Evolutionary conservation across 768 basidiomycete species (phyloP).

Genomic region (Trametes cinnabarina): DNA sequence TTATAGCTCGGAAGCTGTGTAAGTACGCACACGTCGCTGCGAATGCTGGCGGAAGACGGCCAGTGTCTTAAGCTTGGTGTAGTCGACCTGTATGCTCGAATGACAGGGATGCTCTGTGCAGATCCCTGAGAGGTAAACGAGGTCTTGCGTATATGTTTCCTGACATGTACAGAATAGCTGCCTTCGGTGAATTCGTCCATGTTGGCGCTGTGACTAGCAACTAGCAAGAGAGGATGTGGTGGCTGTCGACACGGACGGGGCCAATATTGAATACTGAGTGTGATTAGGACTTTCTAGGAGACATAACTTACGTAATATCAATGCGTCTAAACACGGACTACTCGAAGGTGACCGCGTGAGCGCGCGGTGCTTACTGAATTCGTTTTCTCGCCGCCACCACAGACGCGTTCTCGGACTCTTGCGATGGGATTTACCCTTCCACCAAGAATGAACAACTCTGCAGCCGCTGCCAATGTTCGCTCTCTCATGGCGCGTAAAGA

Average conservation of each 20-base stretch:
- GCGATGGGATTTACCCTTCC: constrained; percentile 49
- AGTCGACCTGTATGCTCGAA: constrained; percentile 14
- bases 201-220: not conserved
- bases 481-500: constrained; percentile 68
- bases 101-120: constrained; percentile 9
- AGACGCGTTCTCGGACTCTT: not conserved
- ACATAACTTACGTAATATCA: no score
- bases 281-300: no score
- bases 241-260: not conserved
- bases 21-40: constrained; percentile 23
- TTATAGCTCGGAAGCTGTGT: not conserved
- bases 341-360: not conserved
- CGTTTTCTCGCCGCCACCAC: not conserved
- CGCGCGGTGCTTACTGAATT: not conserved
- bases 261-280: not conserved
- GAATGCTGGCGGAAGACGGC: constrained; percentile 17
- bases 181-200: constrained; percentile 19
- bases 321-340: no score
- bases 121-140: constrained; percentile 20
- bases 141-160: constrained; percentile 3
- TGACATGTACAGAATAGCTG: constrained; percentile 4
- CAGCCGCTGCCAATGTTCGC: constrained; percentile 55
- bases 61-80: constrained; percentile 20
- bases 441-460: constrained; percentile 39
- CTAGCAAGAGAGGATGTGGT: not conserved